Percentiles rank a stretch among this genome's conserved stretches.
Conservation (phyloP, 2,329 filamentous ascomycete species). For the Aaosphaeria pasadenensis region DNA sequence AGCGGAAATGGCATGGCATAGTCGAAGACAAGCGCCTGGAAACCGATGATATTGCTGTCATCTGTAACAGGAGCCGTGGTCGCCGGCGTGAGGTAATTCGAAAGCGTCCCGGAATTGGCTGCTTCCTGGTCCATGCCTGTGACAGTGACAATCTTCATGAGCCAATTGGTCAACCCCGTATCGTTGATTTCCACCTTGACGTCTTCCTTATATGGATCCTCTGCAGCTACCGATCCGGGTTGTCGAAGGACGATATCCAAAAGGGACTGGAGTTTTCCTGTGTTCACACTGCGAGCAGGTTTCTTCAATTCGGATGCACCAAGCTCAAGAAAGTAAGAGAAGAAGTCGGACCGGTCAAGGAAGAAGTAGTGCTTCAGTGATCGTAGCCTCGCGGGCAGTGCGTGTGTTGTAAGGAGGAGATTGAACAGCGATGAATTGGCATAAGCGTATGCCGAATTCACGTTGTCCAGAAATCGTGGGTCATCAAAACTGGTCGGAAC, state of each 20-base stretch:
- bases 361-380: constrained; percentile 99
- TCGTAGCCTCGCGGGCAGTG: constrained; percentile 77
- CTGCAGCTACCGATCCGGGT: constrained; percentile 85
- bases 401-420: constrained; percentile 87
- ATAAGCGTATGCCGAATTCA: constrained; percentile 91
- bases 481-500: constrained; percentile 94
- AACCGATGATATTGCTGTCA: constrained; percentile 84
- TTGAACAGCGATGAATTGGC: constrained; percentile 92
- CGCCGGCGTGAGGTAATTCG: constrained; percentile 71
- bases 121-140: constrained; percentile 88
- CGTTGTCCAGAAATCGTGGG: constrained; percentile 86
- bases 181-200: constrained; percentile 98
- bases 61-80: constrained; percentile 60
- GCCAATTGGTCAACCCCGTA: constrained; percentile 83
- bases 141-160: constrained; percentile 95
- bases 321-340: constrained; percentile 95
- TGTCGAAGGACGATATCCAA: constrained; percentile 97
- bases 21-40: constrained; percentile 89
- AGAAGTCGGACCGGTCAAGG: constrained; percentile 95
- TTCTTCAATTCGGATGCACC: constrained; percentile 87
- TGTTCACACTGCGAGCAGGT: constrained; percentile 83
- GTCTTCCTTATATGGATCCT: constrained; percentile 97
- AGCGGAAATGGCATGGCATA: constrained; percentile 93
- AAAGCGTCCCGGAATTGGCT: constrained; percentile 54
- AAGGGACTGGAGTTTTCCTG: constrained; percentile 87